phyloP scores from a whole-genome alignment of 2,329 filamentous ascomycete species.

The Alternaria gaisen region DNA sequence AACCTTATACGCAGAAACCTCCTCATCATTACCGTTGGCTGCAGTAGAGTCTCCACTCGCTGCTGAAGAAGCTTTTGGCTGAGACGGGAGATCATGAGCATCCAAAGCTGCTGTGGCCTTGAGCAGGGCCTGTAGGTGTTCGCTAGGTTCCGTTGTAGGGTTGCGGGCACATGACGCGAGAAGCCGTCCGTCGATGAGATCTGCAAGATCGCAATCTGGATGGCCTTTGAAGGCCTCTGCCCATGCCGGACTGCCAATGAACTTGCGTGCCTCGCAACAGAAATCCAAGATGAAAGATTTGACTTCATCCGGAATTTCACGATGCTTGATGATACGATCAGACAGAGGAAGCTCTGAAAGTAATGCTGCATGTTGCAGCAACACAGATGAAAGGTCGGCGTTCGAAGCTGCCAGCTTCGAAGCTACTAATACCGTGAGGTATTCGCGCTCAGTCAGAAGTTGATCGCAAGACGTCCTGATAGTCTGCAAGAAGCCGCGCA shows the following conservation, averaged over 20 bases:
- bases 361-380: constrained; percentile 56
- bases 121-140: constrained; percentile 28
- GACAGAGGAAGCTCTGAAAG: constrained; percentile 54
- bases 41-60: background rate
- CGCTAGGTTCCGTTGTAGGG: constrained; percentile 25
- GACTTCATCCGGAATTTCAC: constrained; percentile 44
- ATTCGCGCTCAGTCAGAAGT: constrained; percentile 48
- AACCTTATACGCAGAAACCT: constrained; percentile 42
- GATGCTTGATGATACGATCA: constrained; percentile 46
- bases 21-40: constrained; percentile 15
- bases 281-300: constrained; percentile 52
- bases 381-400: constrained; percentile 46
- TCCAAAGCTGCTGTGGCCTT: constrained; percentile 33
- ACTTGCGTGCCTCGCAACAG: constrained; percentile 44
- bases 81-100: constrained; percentile 23
- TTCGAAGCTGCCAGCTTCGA: constrained; percentile 46
- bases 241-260: constrained; percentile 53
- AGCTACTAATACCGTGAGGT: constrained; percentile 42
- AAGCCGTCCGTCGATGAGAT: constrained; percentile 65
- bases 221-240: constrained; percentile 32
- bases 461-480: constrained; percentile 28
- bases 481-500: constrained; percentile 31
- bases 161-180: constrained; percentile 40
- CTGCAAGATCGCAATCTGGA: constrained; percentile 58
- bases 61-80: constrained; percentile 12